phyloP scores from a whole-genome alignment of 1,284 basidiomycete genomes.

The Ceratobasidium sp. region DNA sequence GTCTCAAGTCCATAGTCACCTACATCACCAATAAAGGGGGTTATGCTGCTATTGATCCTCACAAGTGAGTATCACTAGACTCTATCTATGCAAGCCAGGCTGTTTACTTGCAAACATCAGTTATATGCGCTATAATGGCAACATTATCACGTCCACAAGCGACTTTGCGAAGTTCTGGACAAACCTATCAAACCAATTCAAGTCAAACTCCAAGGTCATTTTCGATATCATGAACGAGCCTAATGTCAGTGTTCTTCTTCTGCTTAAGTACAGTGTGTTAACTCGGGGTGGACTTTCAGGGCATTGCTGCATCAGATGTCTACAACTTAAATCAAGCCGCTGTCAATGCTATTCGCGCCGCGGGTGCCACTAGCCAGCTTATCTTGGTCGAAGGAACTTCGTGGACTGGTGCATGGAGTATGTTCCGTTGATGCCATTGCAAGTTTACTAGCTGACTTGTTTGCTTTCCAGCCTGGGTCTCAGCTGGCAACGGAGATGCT shows the following conservation, averaged over 20 bases:
- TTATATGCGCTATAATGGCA: constrained; percentile 67
- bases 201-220: constrained; percentile 40
- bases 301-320: constrained; percentile 31
- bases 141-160: constrained; percentile 61
- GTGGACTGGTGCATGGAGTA: constrained; percentile 56
- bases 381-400: constrained; percentile 58
- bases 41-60: constrained; percentile 64
- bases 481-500: constrained; percentile 65
- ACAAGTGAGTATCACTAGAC: constrained; percentile 53
- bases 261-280: constrained; percentile 58
- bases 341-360: constrained; percentile 70
- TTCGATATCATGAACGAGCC: constrained; percentile 73
- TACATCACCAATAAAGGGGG: constrained; percentile 71
- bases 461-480: constrained; percentile 59
- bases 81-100: neutral
- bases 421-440: neutral
- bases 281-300: constrained; percentile 16
- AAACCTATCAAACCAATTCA: constrained; percentile 63
- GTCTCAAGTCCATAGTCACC: constrained; percentile 63
- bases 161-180: constrained; percentile 68
- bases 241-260: constrained; percentile 57
- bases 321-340: constrained; percentile 64
- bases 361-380: constrained; percentile 66
- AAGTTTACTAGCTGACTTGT: neutral
- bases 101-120: constrained; percentile 52